Evolutionary conservation across 371 early-diverging fungal genomes (phyloP).

Genomic region (Coemansia sp.): DNA sequence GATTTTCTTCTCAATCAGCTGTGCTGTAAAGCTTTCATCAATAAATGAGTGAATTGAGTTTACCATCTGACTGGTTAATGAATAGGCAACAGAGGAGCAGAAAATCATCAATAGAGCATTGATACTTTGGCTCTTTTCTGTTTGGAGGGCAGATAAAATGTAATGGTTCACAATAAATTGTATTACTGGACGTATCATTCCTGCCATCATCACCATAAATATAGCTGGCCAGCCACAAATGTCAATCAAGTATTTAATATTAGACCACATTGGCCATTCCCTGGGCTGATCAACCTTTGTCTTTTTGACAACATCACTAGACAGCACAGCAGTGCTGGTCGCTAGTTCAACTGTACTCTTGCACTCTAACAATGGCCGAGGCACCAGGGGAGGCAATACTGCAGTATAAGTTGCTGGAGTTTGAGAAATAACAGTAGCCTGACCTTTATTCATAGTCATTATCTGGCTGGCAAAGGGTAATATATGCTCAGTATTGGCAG

Average conservation of each 20-base stretch:
- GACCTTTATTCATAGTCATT: neutral
- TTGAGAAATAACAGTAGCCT: neutral
- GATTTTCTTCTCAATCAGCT: neutral
- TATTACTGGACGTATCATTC: neutral
- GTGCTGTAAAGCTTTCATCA: neutral
- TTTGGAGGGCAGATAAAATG: neutral
- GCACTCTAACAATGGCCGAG: neutral
- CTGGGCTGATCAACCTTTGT: neutral
- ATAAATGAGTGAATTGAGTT: neutral
- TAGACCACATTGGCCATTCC: neutral
- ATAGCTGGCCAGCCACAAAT: neutral
- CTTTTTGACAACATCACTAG: neutral
- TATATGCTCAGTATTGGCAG: too few relatives aligned
- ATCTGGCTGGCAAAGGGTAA: neutral
- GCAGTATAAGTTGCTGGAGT: neutral
- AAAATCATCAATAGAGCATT: neutral
- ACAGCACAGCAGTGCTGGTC: neutral
- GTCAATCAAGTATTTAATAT: neutral
- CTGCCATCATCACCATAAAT: neutral
- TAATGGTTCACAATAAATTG: neutral
- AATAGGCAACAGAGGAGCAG: neutral
- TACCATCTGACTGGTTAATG: neutral
- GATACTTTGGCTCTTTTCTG: neutral
- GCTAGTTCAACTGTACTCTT: neutral
- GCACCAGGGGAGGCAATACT: neutral